These are phyloP conservation scores for Phytophthora agathidicida DNA, from an alignment of 352 stramenopile genomes.

Conservation along the genomic window DNA sequence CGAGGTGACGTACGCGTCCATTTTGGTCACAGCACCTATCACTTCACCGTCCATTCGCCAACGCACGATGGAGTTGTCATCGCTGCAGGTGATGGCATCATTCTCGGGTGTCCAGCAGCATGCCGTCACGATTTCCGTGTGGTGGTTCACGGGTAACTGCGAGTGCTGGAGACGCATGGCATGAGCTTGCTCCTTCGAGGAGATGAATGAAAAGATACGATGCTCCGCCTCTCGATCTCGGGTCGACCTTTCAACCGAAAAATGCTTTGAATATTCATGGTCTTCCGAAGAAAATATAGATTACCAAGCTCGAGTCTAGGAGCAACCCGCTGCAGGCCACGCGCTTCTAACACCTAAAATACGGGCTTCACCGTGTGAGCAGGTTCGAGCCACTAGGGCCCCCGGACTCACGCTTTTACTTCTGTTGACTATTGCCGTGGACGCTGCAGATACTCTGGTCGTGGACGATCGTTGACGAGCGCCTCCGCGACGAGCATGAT, in stretches of 20 bases:
- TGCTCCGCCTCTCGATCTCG: too few relatives aligned
- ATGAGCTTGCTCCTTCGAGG: background rate
- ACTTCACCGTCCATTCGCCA: constrained; percentile 89
- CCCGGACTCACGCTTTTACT: too few relatives aligned
- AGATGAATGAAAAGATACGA: constrained; percentile 31
- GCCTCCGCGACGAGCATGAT: too few relatives aligned
- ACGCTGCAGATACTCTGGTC: too few relatives aligned
- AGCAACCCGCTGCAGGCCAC: too few relatives aligned
- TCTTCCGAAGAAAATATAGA: too few relatives aligned
- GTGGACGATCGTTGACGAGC: too few relatives aligned
- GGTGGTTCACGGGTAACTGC: constrained; percentile 73
- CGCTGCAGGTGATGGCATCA: constrained; percentile 87
- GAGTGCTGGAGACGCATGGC: constrained; percentile 83
- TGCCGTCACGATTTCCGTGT: constrained; percentile 83
- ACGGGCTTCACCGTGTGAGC: too few relatives aligned
- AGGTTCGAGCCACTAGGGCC: too few relatives aligned
- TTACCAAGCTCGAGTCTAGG: too few relatives aligned
- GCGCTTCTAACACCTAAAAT: too few relatives aligned
- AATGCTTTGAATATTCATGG: constrained; percentile 26
- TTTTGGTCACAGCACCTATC: constrained; percentile 67
- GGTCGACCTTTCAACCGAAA: constrained; percentile 24
- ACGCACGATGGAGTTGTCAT: constrained; percentile 83
- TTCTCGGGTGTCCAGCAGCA: constrained; percentile 91
- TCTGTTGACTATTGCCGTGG: too few relatives aligned
- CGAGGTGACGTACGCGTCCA: constrained; percentile 80